Evolutionary conservation across 108 stramenopile genomes (phyloP), one percentile per base, ranked within the genome.

Genomic region (Epipyxis sp.): DNA sequence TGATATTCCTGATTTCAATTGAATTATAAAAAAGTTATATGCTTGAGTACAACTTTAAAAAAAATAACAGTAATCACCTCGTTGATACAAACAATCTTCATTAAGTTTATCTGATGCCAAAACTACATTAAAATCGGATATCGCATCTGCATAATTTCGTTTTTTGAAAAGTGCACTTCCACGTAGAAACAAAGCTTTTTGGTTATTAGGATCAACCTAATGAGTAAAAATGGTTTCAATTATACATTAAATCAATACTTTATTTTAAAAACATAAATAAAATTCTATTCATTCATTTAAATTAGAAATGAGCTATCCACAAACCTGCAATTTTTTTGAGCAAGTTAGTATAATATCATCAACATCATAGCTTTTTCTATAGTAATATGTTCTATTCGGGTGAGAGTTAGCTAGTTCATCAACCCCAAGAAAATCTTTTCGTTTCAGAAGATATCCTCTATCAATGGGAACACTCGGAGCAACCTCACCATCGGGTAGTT

Each of bases 351-450:
- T 41, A 3, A 80, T 40, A 1, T 59, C 25, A 54, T 80, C 80
- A 32, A 80, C 1, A 54, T 80, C 80, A 34, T 40, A 59, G 42
- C 30, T 69, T 40, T 20, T 42, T 45, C 46, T 69, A 44, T 50
- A 80, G 69, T 80, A 80, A 42, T 80, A 80, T 1, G 80, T 80
- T 10, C 80, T 71, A 50, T 34, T 69, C 0, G 80, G 67, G 37
- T 80, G 67, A 43, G 71, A 72, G 1, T 77, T 57, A 1, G 80
- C 80, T 69, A 1, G 42, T 54, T 80, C 69, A 40, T 80, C 80
- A 16, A 40, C 72, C 2, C 32, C 42, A 0, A 80, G 1, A 40
- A 80, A 80, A 34, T 80, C 80, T 76, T 80, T 80, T 27, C 80
- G 74, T 40, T 80, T 80, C 35, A 69, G 74, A 1, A 80, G 40